Conservation (phyloP, 768 basidiomycete species). For the Lyophyllum decastes region DNA sequence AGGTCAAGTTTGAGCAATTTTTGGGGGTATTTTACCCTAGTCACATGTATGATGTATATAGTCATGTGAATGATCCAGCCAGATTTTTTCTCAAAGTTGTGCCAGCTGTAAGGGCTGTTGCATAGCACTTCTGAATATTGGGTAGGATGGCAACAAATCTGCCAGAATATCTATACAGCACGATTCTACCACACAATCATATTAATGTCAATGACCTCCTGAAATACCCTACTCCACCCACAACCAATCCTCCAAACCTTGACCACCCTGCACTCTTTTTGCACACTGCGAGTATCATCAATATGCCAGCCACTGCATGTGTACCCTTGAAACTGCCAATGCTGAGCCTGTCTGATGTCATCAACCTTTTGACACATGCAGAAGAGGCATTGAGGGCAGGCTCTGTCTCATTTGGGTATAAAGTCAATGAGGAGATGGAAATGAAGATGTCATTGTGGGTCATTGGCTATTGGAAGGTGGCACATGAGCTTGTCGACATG, state of each 20-base stretch:
- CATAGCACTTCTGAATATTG: too few relatives aligned
- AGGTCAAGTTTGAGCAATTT: neutral
- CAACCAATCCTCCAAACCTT: neutral
- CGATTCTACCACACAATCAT: neutral
- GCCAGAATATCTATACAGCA: neutral
- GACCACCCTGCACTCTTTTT: neutral
- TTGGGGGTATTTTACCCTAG: neutral
- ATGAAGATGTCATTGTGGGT: conserved; percentile 17
- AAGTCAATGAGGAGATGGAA: neutral
- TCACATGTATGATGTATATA: neutral
- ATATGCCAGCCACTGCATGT: neutral
- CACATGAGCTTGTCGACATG: neutral
- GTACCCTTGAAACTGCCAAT: neutral
- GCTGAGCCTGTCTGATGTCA: neutral
- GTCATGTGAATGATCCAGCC: neutral
- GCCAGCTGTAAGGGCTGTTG: neutral
- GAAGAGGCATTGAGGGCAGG: conserved; percentile 1
- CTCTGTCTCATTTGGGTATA: neutral
- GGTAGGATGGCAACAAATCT: neutral
- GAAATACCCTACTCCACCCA: neutral
- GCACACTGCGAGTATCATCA: neutral
- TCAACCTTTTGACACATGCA: neutral
- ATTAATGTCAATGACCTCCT: conserved; percentile 5
- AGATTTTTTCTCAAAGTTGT: neutral
- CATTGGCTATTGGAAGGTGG: conserved; percentile 13